Base-by-base conservation (phyloP, 2,329 filamentous ascomycete species). In the Ophiostoma himal-ulmi region DNA sequence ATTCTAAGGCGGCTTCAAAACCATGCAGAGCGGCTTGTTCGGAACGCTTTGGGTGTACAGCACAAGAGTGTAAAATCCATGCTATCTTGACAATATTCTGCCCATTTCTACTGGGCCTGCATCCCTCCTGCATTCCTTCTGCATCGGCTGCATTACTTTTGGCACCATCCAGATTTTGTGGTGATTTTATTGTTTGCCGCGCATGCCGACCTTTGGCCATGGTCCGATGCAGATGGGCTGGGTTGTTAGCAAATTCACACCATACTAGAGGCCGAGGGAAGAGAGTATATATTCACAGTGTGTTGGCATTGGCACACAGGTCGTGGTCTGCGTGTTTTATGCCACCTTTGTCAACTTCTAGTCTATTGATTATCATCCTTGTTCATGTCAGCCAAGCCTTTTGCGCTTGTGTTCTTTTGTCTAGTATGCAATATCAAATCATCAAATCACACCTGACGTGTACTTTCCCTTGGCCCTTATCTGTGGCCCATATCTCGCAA, bases 281-380 rank as follows among this genome's bases (percentile, higher is more conserved):
- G 44, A 20, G 37, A 17, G n/a, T 57, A 17, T 30, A 22, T 57
- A 57, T 57, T 22, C 17, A 57, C 10, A 26, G 10, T 17, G n/a
- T 57, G 52, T n/a, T 57, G 52, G 52, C 52, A 57, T 26, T 54
- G 22, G 22, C 48, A 57, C 13, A 57, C 26, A 22, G 52, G 11
- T 11, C 17, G 52, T 30, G 52, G n/a, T 57, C 26, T 57, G 52
- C 52, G 52, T 57, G 52, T 57, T 57, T 57, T 57, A 57, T 57
- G 52, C 52, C 44, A 48, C 44, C 2, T 48, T 48, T 48, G 44
- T 48, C 44, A 2, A 48, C 44, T 48, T 48, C 17, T n/a, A 48
- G 14, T 44, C 41, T 14, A 44, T 48, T 20, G 20, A 48, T 48
- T 48, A n/a, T 48, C 44, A 48, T 48, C 44, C 20, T 1, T 48